A percentile compares a stretch with the other conserved stretches of the same genome.
phyloP scores from a whole-genome alignment of 1,139 yeast genomes.

The Entelexis sorbosivorans region DNA sequence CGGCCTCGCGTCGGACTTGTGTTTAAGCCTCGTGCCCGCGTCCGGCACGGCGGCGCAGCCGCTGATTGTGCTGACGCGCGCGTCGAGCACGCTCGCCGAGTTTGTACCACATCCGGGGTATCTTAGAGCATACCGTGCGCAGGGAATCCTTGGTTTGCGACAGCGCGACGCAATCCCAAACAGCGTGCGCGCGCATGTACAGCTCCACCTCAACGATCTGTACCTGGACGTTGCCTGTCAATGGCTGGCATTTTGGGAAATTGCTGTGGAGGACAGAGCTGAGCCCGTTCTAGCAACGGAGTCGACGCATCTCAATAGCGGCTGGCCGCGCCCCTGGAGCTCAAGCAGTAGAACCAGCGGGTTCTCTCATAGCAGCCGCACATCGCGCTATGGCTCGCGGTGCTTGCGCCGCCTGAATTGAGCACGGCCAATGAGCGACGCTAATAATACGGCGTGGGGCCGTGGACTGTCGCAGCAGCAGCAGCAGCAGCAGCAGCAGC shows the following conservation, averaged over 20 bases:
- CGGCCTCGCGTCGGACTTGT: constrained; percentile 14
- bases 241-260: constrained; percentile 13
- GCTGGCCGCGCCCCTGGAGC: neutral
- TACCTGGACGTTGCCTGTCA: constrained; percentile 1
- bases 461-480: no score
- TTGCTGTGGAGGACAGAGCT: neutral
- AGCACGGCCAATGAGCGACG: neutral
- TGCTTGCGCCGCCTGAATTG: neutral
- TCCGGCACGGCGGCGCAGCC: constrained; percentile 5
- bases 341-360: neutral
- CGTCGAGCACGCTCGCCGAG: neutral
- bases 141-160: constrained; percentile 3
- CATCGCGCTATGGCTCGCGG: neutral
- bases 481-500: no score
- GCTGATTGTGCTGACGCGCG: constrained; percentile 6
- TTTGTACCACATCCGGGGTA: constrained; percentile 2
- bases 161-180: neutral
- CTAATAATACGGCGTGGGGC: no score
- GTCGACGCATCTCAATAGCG: neutral
- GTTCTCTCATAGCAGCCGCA: neutral
- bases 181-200: neutral
- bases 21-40: constrained; percentile 11
- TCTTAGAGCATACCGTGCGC: neutral
- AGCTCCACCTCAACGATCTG: constrained; percentile 9
- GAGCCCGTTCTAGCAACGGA: neutral